Evolutionary conservation across 208 protist genomes (phyloP).

Genomic region (Leishmania tropica): DNA sequence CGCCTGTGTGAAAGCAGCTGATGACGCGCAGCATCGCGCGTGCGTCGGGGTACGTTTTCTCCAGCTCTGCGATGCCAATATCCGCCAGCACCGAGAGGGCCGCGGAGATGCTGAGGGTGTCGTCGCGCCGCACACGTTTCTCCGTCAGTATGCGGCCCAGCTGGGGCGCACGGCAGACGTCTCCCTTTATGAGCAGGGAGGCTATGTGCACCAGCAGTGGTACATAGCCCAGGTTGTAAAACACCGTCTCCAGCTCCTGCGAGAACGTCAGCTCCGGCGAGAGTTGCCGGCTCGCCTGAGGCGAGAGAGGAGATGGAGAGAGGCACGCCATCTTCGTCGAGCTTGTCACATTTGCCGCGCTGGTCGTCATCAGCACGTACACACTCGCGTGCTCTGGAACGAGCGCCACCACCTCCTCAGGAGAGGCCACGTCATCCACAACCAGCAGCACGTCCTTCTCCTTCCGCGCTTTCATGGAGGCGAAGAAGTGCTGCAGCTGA

Average conservation of each 20-base stretch:
- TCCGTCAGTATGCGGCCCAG: constrained; percentile 33
- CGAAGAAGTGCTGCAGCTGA: constrained; percentile 66
- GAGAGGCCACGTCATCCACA: constrained; percentile 67
- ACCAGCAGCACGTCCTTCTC: constrained; percentile 86
- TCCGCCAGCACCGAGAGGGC: constrained; percentile 54
- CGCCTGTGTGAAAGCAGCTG: constrained; percentile 60
- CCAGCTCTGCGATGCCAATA: constrained; percentile 49
- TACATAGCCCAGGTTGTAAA: constrained; percentile 60
- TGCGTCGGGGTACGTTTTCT: constrained; percentile 37
- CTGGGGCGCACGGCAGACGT: constrained; percentile 27
- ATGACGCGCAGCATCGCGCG: constrained; percentile 40
- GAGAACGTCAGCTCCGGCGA: constrained; percentile 33
- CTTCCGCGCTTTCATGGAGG: constrained; percentile 72
- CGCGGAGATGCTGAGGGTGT: constrained; percentile 62
- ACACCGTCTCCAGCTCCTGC: constrained; percentile 26
- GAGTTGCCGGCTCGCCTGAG: constrained; percentile 40
- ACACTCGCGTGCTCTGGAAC: constrained; percentile 70
- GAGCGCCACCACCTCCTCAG: constrained; percentile 23
- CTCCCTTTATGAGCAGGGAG: constrained; percentile 41
- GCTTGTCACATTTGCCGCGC: constrained; percentile 18
- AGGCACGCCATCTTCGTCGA: constrained; percentile 35
- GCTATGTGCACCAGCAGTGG: constrained; percentile 76
- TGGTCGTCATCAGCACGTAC: constrained; percentile 74
- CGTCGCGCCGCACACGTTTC: constrained; percentile 35
- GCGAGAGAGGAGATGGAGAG: constrained; percentile 39